These are phyloP conservation scores for Suillus paluster DNA, from an alignment of 768 basidiomycete genomes.

Conservation along the genomic window DNA sequence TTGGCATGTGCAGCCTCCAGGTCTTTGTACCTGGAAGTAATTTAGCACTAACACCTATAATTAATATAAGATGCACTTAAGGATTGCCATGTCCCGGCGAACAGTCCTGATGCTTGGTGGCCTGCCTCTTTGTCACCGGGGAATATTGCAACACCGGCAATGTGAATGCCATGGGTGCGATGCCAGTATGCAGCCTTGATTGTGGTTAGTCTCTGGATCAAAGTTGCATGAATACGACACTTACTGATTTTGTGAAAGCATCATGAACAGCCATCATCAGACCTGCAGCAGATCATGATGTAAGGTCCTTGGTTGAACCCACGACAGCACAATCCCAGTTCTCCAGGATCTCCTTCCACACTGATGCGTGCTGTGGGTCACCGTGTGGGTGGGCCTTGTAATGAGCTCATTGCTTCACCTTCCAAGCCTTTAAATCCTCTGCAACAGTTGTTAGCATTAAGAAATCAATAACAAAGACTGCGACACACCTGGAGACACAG, in stretches of 20 bases:
- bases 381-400: background rate
- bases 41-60: background rate
- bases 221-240: background rate
- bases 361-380: background rate
- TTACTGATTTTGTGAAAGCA: background rate
- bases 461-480: background rate
- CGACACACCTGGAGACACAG: background rate
- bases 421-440: background rate
- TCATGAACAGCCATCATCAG: background rate
- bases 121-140: background rate
- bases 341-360: slow-evolving; percentile 2
- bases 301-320: background rate
- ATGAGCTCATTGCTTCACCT: background rate
- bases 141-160: background rate
- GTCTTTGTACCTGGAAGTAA: slow-evolving; percentile 1
- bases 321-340: background rate
- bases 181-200: slow-evolving; percentile 1
- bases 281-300: background rate
- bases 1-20: background rate
- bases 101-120: background rate
- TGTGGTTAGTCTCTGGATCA: background rate
- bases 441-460: background rate
- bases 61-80: background rate
- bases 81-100: background rate
- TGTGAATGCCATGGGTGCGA: slow-evolving; percentile 1